Evolutionary conservation across 1,284 basidiomycete species (phyloP).

Genomic region (Marasmius tenuissimus): DNA sequence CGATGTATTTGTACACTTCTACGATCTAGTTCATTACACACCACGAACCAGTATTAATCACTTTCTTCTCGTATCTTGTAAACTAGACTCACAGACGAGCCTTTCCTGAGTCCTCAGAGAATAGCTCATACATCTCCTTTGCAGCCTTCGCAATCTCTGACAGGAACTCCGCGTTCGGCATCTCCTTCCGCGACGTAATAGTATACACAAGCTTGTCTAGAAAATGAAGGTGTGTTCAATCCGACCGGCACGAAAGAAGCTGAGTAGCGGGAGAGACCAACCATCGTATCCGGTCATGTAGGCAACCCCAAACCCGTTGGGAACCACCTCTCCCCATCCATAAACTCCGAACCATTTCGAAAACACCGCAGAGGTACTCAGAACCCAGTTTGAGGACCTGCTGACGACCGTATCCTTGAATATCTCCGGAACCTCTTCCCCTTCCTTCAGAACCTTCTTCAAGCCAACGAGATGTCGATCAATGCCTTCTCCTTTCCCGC

Average conservation of each 20-base stretch:
- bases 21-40: no score
- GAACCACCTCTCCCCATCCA: conserved; percentile 85
- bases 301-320: conserved; percentile 62
- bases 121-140: conserved; percentile 52
- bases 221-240: conserved; percentile 1
- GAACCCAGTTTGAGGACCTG: conserved; percentile 67
- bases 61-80: no score
- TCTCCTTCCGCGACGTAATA: conserved; percentile 73
- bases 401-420: conserved; percentile 73
- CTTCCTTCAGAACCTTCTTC: conserved; percentile 60
- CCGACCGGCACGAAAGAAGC: background rate
- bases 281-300: conserved; percentile 51
- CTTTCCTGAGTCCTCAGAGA: background rate
- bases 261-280: conserved; percentile 18
- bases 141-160: conserved; percentile 68
- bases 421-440: conserved; percentile 63
- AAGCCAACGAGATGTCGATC: conserved; percentile 85
- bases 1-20: no score
- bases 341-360: conserved; percentile 80
- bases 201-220: conserved; percentile 79
- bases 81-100: no score
- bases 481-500: conserved; percentile 74
- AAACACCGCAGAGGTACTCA: conserved; percentile 88
- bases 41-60: no score
- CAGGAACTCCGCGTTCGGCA: conserved; percentile 71